Base-by-base conservation (phyloP, 2,329 filamentous ascomycete genomes). In the Apiospora phragmitis region DNA sequence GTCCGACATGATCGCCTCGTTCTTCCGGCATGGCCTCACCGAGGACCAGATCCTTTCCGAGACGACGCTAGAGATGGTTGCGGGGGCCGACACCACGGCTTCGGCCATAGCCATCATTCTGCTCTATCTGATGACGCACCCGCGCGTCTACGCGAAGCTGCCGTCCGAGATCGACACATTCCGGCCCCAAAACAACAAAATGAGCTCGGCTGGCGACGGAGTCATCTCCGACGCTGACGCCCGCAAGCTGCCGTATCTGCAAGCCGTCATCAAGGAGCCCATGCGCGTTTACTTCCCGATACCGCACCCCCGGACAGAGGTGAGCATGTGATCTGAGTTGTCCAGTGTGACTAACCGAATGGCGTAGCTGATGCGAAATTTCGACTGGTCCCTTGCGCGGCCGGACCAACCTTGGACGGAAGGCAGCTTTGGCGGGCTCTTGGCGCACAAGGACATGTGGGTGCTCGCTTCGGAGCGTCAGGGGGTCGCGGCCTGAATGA, bases 11-110 rank as follows among this genome's bases (percentile, higher is more conserved):
- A 38, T 68, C 32, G 67, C 32, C 45, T 72, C 71, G 4, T 88
- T 88, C 73, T 81, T 87, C 70, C 81, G 81, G 16, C 82, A 85
- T 71, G 75, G 75, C 3, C 79, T 85, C 16, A 79, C 79, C 35
- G 74, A 77, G 24, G 80, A 85, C 0, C 76, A 85, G 55, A 83
- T 86, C 69, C 78, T 82, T 12, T 83, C 86, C 70, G 79, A 77
- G 38, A 70, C 77, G 1, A 72, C 74, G 1, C 73, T 77, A 51
- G 76, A 79, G 68, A 78, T 78, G 65, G 69, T 71, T 32, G 78
- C 72, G 45, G 79, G 74, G 24, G 85, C 85, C 1, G 88, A 90
- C 73, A 88, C 86, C 9, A 87, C 87, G 0, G 85, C 87, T 0
- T 85, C 83, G 1, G 81, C 83, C 0, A 81, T 89, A 3, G 83